Percentiles rank a stretch among this genome's conserved stretches.
These are phyloP conservation scores for Neurospora tetrasperma DNA, from an alignment of 495 filamentous ascomycete species.

Conservation along the genomic window DNA sequence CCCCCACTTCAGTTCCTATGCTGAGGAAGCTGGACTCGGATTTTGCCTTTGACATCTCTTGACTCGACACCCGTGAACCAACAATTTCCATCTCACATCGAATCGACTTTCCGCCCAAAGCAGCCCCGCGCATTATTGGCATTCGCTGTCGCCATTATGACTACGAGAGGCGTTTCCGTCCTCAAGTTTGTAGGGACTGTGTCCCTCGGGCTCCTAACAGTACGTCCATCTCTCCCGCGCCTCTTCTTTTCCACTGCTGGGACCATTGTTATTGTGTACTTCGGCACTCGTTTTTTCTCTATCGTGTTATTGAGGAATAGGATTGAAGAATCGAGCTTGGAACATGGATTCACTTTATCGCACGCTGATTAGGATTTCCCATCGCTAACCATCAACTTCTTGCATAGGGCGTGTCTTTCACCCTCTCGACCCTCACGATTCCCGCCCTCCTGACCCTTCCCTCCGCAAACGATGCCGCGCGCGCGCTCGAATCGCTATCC, in stretches of 20 bases:
- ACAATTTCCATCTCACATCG: background rate
- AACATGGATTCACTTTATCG: background rate
- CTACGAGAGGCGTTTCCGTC: constrained; percentile 55
- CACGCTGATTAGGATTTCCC: background rate
- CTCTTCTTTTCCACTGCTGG: constrained; percentile 9
- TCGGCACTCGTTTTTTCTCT: background rate
- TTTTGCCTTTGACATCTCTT: background rate
- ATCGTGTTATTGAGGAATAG: background rate
- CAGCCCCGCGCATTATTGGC: background rate
- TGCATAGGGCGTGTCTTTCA: constrained; percentile 70
- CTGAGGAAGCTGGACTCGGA: background rate
- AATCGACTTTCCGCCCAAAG: background rate
- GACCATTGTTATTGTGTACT: background rate
- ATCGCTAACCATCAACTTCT: background rate
- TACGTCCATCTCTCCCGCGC: constrained; percentile 34
- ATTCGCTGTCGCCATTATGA: constrained; percentile 43
- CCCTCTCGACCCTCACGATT: constrained; percentile 59
- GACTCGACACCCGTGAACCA: background rate
- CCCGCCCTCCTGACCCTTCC: constrained; percentile 70
- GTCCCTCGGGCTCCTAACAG: constrained; percentile 76
- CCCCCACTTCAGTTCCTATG: background rate
- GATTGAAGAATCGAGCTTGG: background rate
- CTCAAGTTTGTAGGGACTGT: constrained; percentile 87
- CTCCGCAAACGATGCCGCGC: constrained; percentile 53
- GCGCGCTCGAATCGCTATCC: constrained; percentile 53